Percentiles rank a stretch among this genome's conserved stretches.
Evolutionary conservation across 2,329 filamentous ascomycete genomes (phyloP).

Genomic region (Incumbomyces delicatus): DNA sequence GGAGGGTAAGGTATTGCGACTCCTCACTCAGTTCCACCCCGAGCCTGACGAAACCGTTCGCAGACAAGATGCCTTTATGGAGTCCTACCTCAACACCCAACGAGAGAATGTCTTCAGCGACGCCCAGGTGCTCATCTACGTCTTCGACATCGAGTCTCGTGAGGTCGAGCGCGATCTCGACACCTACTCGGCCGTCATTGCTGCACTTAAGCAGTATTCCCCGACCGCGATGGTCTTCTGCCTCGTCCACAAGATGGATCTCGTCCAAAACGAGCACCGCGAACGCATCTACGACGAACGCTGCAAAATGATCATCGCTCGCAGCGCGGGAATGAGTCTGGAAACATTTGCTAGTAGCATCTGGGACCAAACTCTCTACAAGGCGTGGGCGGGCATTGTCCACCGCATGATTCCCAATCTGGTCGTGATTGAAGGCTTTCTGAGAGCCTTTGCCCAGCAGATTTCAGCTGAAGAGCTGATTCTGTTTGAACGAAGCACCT

Average conservation of each 20-base stretch:
- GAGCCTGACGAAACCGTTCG: no score
- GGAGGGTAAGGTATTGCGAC: constrained; percentile 54
- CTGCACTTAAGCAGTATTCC: constrained; percentile 78
- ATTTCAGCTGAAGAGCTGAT: constrained; percentile 91
- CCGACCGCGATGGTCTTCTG: constrained; percentile 77
- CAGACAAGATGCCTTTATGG: constrained; percentile 95
- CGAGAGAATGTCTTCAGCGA: constrained; percentile 93
- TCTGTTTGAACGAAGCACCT: constrained; percentile 89
- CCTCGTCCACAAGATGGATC: constrained; percentile 97
- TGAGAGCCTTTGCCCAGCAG: constrained; percentile 69
- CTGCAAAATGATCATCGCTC: constrained; percentile 63
- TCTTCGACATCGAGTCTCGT: constrained; percentile 95
- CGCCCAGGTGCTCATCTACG: constrained; percentile 75
- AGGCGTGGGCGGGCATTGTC: constrained; percentile 96
- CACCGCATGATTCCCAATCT: constrained; percentile 96
- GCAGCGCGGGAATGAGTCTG: constrained; percentile 63
- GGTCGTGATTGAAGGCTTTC: constrained; percentile 73
- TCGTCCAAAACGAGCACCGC: constrained; percentile 71
- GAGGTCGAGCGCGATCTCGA: constrained; percentile 89
- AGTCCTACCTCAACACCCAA: constrained; percentile 94
- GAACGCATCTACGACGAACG: constrained; percentile 78
- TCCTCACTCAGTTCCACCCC: not conserved
- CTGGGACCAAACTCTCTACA: constrained; percentile 97
- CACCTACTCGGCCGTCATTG: constrained; percentile 84
- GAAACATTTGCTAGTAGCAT: constrained; percentile 92